Percentiles rank a stretch among this genome's conserved stretches.
Evolutionary conservation across 164 flowering plant species (phyloP).

Genomic region (Macadamia tetraphylla): DNA sequence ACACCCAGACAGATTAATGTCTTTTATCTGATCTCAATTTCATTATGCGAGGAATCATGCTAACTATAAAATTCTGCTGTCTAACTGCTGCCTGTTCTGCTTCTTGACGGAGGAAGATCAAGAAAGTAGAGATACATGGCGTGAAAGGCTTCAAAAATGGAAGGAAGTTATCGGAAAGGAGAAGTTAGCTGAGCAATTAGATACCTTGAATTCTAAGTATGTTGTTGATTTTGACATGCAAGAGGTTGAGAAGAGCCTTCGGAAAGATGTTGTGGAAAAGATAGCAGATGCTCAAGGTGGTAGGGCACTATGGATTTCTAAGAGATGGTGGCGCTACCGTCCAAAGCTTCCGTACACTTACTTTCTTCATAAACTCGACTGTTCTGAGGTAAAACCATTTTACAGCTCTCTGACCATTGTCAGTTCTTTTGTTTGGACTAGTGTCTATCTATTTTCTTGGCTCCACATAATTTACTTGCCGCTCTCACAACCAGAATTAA

Average conservation of each 20-base stretch:
- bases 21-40: not conserved
- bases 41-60: not conserved
- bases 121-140: constrained; percentile 56
- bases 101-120: constrained; percentile 35
- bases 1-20: not conserved
- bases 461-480: not conserved
- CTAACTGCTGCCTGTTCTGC: not conserved
- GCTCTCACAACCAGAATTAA: not conserved
- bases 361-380: constrained; percentile 86
- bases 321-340: constrained; percentile 99
- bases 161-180: constrained; percentile 61
- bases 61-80: not conserved
- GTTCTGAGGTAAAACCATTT: constrained; percentile 61
- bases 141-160: constrained; percentile 76
- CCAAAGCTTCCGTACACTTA: constrained; percentile 94
- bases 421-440: not conserved
- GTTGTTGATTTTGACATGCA: constrained; percentile 93
- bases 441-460: not conserved
- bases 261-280: constrained; percentile 66
- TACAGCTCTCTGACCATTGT: not conserved
- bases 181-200: constrained; percentile 58
- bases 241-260: constrained; percentile 91
- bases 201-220: constrained; percentile 59
- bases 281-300: constrained; percentile 43
- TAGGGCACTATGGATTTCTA: constrained; percentile 86